Conservation (phyloP, 2,329 filamentous ascomycete genomes). For the Colletotrichum graminicola region DNA sequence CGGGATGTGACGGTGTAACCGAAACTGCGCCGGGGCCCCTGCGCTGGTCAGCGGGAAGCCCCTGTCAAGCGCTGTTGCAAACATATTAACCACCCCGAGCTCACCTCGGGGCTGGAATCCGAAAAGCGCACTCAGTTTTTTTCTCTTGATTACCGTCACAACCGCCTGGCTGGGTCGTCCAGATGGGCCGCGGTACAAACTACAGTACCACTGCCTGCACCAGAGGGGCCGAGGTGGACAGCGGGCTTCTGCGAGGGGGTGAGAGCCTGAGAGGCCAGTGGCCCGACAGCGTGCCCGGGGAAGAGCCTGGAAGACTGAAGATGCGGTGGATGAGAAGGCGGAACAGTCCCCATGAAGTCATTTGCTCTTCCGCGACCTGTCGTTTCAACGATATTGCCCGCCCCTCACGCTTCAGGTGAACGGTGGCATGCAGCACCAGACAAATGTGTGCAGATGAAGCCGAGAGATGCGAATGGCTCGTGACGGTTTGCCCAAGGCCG, state of each 20-base stretch:
- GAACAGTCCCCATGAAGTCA: conserved; percentile 35
- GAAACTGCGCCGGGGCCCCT: conserved; percentile 7
- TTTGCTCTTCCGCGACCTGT: conserved; percentile 37
- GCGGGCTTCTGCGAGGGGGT: conserved; percentile 8
- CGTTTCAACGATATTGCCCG: conserved; percentile 43
- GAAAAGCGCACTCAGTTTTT: conserved; percentile 23
- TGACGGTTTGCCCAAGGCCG: conserved; percentile 15
- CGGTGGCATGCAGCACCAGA: conserved; percentile 33
- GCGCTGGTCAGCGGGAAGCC: conserved; percentile 21
- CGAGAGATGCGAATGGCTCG: conserved; percentile 30
- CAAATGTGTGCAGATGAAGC: conserved; percentile 34
- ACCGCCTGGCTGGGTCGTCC: conserved; percentile 39
- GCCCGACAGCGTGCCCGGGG: conserved; percentile 4
- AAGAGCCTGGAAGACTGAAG: conserved; percentile 22
- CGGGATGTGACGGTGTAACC: conserved; percentile 39
- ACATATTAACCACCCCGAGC: conserved; percentile 41
- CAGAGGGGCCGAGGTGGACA: conserved; percentile 7
- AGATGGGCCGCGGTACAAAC: conserved; percentile 1
- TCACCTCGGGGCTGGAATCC: conserved; percentile 30
- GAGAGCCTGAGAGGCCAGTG: neutral
- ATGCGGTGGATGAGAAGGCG: conserved; percentile 10
- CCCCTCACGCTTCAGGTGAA: conserved; percentile 42
- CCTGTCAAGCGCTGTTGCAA: conserved; percentile 43
- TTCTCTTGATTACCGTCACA: conserved; percentile 13
- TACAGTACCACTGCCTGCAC: neutral